Percentiles rank a stretch among this genome's conserved stretches.
These are phyloP conservation scores for Eutrema yunnanense DNA, from an alignment of 345 rosid genomes.

Conservation along the genomic window DNA sequence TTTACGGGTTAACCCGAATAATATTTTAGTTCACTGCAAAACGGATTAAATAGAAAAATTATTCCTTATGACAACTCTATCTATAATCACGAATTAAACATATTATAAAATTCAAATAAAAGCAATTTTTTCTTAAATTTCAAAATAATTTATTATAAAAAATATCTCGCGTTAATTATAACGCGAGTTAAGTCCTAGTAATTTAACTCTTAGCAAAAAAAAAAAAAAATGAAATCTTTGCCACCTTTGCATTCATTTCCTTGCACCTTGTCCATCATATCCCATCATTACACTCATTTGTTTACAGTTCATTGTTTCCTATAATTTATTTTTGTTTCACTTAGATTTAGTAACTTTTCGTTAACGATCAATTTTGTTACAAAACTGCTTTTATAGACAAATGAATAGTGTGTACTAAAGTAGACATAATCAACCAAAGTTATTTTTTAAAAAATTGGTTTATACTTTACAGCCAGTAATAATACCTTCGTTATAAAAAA, in stretches of 20 bases:
- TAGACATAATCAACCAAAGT: not conserved
- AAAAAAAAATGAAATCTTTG: not conserved
- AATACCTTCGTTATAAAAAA: not conserved
- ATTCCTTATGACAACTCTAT: too few relatives aligned
- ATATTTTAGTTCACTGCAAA: too few relatives aligned
- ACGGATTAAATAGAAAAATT: too few relatives aligned
- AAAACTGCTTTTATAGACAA: not conserved
- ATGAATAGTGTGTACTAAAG: not conserved
- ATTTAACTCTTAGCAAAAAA: too few relatives aligned
- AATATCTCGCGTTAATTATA: too few relatives aligned
- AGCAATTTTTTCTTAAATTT: too few relatives aligned
- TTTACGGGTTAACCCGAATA: too few relatives aligned
- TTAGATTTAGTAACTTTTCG: not conserved
- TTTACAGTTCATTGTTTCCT: constrained; percentile 5
- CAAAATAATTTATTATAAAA: too few relatives aligned
- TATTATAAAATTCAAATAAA: too few relatives aligned
- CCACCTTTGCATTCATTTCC: constrained; percentile 9
- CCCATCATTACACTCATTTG: constrained; percentile 14
- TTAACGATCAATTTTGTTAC: not conserved
- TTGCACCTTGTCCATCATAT: constrained; percentile 5
- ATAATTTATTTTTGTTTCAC: not conserved
- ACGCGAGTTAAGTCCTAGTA: too few relatives aligned
- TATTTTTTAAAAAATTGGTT: too few relatives aligned
- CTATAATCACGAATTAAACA: too few relatives aligned
- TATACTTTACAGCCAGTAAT: not conserved